Evolutionary conservation across 306 rosid species (phyloP), one percentile per base, ranked within the genome.

Genomic region (Luffa acutangula): DNA sequence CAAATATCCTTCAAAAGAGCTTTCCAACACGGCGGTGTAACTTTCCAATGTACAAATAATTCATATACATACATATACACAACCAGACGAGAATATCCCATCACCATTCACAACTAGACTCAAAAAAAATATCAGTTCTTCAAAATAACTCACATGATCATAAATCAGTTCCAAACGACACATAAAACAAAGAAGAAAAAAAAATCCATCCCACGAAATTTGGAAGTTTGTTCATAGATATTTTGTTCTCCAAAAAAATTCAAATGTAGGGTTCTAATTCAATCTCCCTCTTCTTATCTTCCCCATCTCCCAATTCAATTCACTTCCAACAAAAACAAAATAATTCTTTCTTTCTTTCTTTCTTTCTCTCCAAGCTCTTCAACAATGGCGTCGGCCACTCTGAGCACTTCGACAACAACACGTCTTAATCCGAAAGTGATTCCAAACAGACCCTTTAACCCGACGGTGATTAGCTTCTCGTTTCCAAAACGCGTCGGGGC

Each of bases 381-480:
- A 37, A 65, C 72, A 37, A 65, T 65, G 72, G 72, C 72, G 42
- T 65, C 72, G 5, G n/a, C 72, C 48, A 37, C 72, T 14, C 3
- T 65, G n/a, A 33, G 42, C 42, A 31, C 69, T 65, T 65, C 72
- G 3, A 15, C 62, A 20, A 17, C 60, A 7, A n/a, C 42, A 17
- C 21, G 64, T 20, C 64, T 58, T 54, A 54, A 54, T 3, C 54
- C 43, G 14, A 63, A 34, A 2, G 17, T 63, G 9, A 15, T 34
- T 63, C 20, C 70, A 34, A 63, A 63, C 45, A 83, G 65, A 65
- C 37, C 82, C 57, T 58, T 81, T 76, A 77, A 82, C 14, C 83
- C 64, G 14, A 58, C 21, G 9, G 36, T 80, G 65, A 67, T 82
- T 17, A 75, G 76, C 9, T 88, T 89, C 51, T 53, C 89, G 21